A percentile compares a stretch with the other conserved stretches of the same genome.
phyloP scores from a whole-genome alignment of 495 filamentous ascomycete species.

The Aspergillus biplanus region DNA sequence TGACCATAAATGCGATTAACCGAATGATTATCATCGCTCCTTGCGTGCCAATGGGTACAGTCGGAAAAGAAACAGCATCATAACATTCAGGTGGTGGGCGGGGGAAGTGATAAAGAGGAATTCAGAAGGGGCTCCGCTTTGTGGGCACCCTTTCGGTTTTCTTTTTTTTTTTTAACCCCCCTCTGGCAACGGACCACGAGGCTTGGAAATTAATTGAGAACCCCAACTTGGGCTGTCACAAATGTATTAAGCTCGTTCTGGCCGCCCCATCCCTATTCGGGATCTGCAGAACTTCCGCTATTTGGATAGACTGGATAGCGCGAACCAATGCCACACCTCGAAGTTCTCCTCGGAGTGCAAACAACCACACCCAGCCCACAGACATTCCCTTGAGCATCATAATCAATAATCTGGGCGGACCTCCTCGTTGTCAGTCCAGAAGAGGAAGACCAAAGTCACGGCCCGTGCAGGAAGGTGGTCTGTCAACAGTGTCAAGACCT shows the following conservation, averaged over 20 bases:
- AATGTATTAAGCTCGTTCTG: conserved; percentile 5
- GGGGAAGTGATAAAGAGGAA: neutral
- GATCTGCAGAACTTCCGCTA: neutral
- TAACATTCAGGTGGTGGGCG: neutral
- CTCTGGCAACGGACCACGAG: neutral
- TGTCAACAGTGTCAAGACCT: neutral
- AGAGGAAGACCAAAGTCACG: neutral
- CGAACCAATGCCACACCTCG: neutral
- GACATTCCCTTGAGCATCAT: too few species aligned
- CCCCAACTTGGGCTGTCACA: neutral
- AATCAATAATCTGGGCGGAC: too few species aligned
- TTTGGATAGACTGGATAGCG: neutral
- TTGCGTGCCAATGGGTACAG: neutral
- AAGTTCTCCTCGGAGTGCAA: neutral
- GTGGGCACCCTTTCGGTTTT: neutral
- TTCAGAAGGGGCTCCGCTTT: neutral
- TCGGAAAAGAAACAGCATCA: neutral
- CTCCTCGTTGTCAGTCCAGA: neutral
- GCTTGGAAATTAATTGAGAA: neutral
- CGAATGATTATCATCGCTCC: neutral
- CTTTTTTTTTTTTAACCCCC: neutral
- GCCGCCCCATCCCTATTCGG: neutral
- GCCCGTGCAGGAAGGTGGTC: neutral
- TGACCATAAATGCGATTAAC: neutral
- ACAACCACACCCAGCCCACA: too few species aligned